Conservation (phyloP, 306 rosid species). For the Castanea crenata region DNA sequence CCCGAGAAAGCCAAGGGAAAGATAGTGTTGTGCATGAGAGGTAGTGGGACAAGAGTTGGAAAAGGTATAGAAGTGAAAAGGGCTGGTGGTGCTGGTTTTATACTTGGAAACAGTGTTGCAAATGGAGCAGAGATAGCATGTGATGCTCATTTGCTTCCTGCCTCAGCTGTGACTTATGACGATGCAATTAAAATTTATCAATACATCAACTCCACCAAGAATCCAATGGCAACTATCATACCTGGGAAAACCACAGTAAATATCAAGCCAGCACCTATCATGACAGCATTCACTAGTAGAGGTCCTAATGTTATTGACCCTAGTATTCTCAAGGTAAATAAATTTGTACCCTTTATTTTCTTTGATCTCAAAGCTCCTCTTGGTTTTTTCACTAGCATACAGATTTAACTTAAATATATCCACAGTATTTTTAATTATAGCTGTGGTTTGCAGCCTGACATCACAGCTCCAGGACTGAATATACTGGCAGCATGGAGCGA, state of each 20-base stretch:
- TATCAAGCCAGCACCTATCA: conserved; percentile 76
- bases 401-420: background rate
- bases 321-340: conserved; percentile 66
- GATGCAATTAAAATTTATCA: conserved; percentile 42
- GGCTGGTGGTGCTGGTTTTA: conserved; percentile 69
- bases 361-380: too few relatives aligned
- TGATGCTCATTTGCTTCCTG: conserved; percentile 77
- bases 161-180: conserved; percentile 47
- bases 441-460: conserved; percentile 71
- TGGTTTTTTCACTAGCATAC: background rate
- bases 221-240: conserved; percentile 56
- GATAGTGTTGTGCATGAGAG: conserved; percentile 81
- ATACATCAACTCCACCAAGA: conserved; percentile 45
- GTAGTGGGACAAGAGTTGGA: conserved; percentile 45
- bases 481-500: conserved; percentile 93
- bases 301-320: conserved; percentile 88
- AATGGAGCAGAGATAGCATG: conserved; percentile 49
- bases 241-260: conserved; percentile 57
- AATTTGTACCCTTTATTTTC: background rate
- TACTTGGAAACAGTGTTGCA: conserved; percentile 50
- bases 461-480: conserved; percentile 90
- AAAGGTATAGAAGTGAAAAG: conserved; percentile 73
- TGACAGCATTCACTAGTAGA: conserved; percentile 77
- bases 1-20: conserved; percentile 63
- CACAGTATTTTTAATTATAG: background rate